Evolutionary conservation across 768 basidiomycete species (phyloP), one percentile per base, ranked within the genome.

Genomic region (Lentinula detonsa): DNA sequence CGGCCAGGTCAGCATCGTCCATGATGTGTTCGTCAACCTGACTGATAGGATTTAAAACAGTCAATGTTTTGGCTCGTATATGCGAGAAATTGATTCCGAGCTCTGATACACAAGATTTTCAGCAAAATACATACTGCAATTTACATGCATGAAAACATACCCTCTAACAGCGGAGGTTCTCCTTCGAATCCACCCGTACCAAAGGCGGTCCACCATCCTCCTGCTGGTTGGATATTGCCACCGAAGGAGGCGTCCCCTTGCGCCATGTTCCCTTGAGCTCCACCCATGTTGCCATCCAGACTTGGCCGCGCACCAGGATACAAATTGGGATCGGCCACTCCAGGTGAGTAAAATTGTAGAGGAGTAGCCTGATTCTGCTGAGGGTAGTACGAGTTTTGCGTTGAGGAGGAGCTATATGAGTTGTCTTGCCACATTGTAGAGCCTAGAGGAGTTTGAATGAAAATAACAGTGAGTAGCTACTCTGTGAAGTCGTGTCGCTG

Each of bases 1-100:
- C 97, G 8, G 96, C 95, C 34, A 99, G 81, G 75, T 99, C 97
- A 21, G 96, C 95, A 67, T 99, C 97, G 73, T 99, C 97, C 97
- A 99, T 99, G 62, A 99, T 98, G 61, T 83, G 88, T 64, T 90
- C 91, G 63, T 97, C 89, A 35, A 95, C 84, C 54, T 79, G 79
- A 61, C 85, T 82, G 21, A 98, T 76, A 3, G 97, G 97, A 69
- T 99, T 98, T 55, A 99, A 85, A 7, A 98, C 97, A 0, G 97
- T 95, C 74, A 95, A 74, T 23, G 95, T 92, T 78, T 98, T 99
- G 60, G 85, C 87, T 39, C 90, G 85, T 74, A 99, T 98, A 71
- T 99, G 97, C 39, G 87, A 85, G 66, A 98, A 97, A 76, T 99
- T 98, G 72, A 99, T 95, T 43, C 97, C 97, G 39, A 99, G 86